Evolutionary conservation across 1,284 basidiomycete species (phyloP).

Genomic region (Cystobasidium pallidum): DNA sequence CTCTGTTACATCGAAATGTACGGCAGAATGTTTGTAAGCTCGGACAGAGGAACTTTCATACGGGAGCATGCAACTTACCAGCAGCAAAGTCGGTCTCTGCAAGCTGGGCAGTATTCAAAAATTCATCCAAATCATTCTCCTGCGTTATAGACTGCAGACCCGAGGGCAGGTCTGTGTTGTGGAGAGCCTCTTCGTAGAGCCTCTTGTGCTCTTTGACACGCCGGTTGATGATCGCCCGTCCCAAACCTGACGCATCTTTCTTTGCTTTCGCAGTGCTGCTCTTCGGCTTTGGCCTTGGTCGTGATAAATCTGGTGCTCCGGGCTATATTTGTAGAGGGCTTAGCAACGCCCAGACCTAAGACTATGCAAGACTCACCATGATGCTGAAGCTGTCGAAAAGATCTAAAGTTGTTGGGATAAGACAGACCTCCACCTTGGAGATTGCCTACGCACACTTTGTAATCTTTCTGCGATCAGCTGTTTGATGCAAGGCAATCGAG

Average conservation of each 20-base stretch:
- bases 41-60: too few species aligned
- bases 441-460: not conserved
- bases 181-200: slow-evolving; percentile 61
- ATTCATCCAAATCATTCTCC: slow-evolving; percentile 93
- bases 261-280: slow-evolving; percentile 37
- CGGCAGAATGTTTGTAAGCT: too few species aligned
- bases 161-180: slow-evolving; percentile 73
- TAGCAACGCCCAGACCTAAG: not conserved
- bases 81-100: slow-evolving; percentile 98
- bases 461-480: not conserved
- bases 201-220: slow-evolving; percentile 75
- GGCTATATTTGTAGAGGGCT: slow-evolving; percentile 1
- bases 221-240: slow-evolving; percentile 86
- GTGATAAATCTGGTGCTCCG: slow-evolving; percentile 38
- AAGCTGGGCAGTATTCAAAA: slow-evolving; percentile 90
- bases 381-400: not conserved
- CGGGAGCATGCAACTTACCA: slow-evolving; percentile 62
- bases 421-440: not conserved
- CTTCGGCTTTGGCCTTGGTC: slow-evolving; percentile 36
- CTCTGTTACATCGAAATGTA: slow-evolving; percentile 61
- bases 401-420: not conserved
- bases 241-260: slow-evolving; percentile 64
- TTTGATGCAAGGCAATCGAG: not conserved
- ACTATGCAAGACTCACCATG: slow-evolving; percentile 1
- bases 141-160: slow-evolving; percentile 91